Conservation (phyloP, 1,284 basidiomycete genomes). For the Agroathelia rolfsii region DNA sequence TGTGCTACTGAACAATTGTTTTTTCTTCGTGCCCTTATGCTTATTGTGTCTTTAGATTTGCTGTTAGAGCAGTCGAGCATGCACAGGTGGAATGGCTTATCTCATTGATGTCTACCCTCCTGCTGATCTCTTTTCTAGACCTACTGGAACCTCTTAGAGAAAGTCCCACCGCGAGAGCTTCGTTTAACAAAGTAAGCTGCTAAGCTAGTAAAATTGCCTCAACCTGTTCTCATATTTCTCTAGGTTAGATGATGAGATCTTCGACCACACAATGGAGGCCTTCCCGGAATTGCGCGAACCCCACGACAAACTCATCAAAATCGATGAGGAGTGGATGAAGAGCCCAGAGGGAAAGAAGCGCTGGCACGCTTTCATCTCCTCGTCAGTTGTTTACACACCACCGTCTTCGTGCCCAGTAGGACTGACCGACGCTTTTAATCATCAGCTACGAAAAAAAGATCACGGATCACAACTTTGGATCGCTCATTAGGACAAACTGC, state of each 20-base stretch:
- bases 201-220: neutral
- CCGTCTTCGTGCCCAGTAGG: slow-evolving; percentile 1
- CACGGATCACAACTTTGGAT: slow-evolving; percentile 96
- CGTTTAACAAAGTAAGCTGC: slow-evolving; percentile 67
- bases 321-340: slow-evolving; percentile 97
- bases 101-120: neutral
- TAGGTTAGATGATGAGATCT: slow-evolving; percentile 90
- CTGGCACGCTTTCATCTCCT: slow-evolving; percentile 87
- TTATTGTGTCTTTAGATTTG: slow-evolving; percentile 50
- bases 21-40: slow-evolving; percentile 1
- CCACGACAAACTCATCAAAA: slow-evolving; percentile 57
- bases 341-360: slow-evolving; percentile 80
- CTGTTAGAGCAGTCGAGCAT: slow-evolving; percentile 93
- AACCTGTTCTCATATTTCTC: slow-evolving; percentile 1
- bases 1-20: slow-evolving; percentile 22
- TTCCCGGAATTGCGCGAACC: slow-evolving; percentile 81
- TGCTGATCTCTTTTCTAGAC: slow-evolving; percentile 44
- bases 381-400: slow-evolving; percentile 37
- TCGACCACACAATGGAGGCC: slow-evolving; percentile 59
- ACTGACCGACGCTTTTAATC: slow-evolving; percentile 1
- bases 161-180: slow-evolving; percentile 69
- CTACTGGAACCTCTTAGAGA: slow-evolving; percentile 91
- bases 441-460: slow-evolving; percentile 75
- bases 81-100: slow-evolving; percentile 56
- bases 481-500: slow-evolving; percentile 80